Evolutionary conservation across 805 yeast species (phyloP), one percentile per base, ranked within the genome.

Genomic region (Zygoascus ofunaensis): DNA sequence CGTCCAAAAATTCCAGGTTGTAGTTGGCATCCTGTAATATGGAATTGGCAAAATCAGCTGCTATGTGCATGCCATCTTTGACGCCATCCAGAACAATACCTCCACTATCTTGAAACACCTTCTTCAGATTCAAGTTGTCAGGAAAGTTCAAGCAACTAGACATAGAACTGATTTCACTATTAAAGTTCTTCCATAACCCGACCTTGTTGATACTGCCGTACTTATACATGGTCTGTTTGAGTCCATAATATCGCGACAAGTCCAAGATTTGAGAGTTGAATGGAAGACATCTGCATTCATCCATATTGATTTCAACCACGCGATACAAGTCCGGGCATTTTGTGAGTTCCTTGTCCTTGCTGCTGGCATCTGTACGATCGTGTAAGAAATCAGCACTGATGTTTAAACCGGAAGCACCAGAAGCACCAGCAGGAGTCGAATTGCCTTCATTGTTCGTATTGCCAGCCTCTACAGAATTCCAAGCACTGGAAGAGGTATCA

Each of bases 241-340:
- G 24, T 18, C 20, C 33, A 24, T 39, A 44, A 26, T 44, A 44
- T 14, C 28, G 5, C 7, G 43, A 32, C 34, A 44, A 24, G 24
- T 44, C 47, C 18, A 22, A 34, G 21, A 39, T 21, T 15, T 39
- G 43, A 12, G 38, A 24, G 19, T 33, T 24, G 15, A 33, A 37
- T 12, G 49, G 37, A 34, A 42, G 33, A 19, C 19, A 26, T 15
- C 36, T 34, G 36, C 34, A 43, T 14, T 34, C 35, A 21, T 36
- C 45, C 12, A 32, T 15, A n/a, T 15, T n/a, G 33, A 12, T 37
- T 22, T 19, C 15, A 37, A 10, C 17, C 15, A 37, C 30, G n/a
- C n/a, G n/a, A n/a, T n/a, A n/a, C n/a, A n/a, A n/a, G n/a, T n/a
- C n/a, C n/a, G n/a, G n/a, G n/a, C n/a, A n/a, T n/a, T n/a, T n/a